Evolutionary conservation across 139 green algal species (phyloP).

Genomic region (Coelastrella sp.): DNA sequence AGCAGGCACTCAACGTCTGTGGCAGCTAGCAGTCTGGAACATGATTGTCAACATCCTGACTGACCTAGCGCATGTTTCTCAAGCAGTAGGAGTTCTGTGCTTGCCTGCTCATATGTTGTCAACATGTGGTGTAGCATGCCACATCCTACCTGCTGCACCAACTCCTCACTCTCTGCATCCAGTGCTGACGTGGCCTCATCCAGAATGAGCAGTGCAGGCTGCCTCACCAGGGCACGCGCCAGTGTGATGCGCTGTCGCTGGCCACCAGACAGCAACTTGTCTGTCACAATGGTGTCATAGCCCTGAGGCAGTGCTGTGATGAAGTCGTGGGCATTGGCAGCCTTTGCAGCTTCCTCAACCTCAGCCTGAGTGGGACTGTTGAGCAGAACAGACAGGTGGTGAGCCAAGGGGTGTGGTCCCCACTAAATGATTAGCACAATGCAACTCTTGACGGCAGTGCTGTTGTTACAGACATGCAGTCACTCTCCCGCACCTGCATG

Average conservation of each 20-base stretch:
- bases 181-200: constrained; percentile 76
- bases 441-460: no score
- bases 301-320: constrained; percentile 81
- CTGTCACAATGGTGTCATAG: constrained; percentile 77
- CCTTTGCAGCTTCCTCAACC: constrained; percentile 75
- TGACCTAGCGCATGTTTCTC: background rate
- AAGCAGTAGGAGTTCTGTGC: background rate
- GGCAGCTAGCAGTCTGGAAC: no score
- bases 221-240: constrained; percentile 66
- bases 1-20: no score
- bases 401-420: no score
- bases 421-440: no score
- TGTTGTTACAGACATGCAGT: no score
- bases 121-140: constrained; percentile 36
- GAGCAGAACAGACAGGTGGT: background rate
- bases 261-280: constrained; percentile 77
- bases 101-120: background rate
- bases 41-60: no score
- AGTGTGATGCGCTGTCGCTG: constrained; percentile 77
- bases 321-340: constrained; percentile 92
- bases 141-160: constrained; percentile 56
- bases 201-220: constrained; percentile 70
- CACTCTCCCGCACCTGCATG: no score
- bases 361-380: constrained; percentile 54
- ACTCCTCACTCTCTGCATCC: constrained; percentile 59